A percentile compares a stretch with the other conserved stretches of the same genome.
These are phyloP conservation scores for Exophiala dermatitidis DNA, from an alignment of 2,329 filamentous ascomycete genomes.

Conservation along the genomic window DNA sequence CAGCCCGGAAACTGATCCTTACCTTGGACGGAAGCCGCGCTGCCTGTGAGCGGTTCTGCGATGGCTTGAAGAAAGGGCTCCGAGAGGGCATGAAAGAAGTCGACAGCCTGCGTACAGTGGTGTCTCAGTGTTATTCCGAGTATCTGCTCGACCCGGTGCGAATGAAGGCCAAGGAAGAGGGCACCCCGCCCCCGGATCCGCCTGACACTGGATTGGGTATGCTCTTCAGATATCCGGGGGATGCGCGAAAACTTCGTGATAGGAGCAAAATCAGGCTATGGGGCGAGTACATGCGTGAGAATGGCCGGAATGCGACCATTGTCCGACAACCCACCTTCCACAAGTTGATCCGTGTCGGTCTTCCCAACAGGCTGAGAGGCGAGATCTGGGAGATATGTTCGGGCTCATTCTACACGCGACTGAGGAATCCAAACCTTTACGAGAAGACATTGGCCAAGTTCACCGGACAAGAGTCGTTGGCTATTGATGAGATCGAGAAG, in stretches of 20 bases:
- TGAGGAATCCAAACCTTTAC: slow-evolving; percentile 80
- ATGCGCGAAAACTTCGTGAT: slow-evolving; percentile 87
- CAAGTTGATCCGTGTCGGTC: slow-evolving; percentile 88
- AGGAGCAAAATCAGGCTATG: slow-evolving; percentile 95
- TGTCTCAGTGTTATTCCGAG: slow-evolving; percentile 84
- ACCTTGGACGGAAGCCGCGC: slow-evolving; percentile 83
- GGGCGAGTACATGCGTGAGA: slow-evolving; percentile 93
- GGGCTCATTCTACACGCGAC: slow-evolving; percentile 77
- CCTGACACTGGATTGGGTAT: slow-evolving; percentile 93
- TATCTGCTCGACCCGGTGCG: slow-evolving; percentile 53
- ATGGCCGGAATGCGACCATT: slow-evolving; percentile 84
- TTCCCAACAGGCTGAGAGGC: slow-evolving; percentile 85
- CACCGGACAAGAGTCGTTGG: slow-evolving; percentile 78
- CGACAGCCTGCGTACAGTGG: slow-evolving; percentile 71
- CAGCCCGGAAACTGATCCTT: slow-evolving; percentile 72
- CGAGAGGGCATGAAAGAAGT: slow-evolving; percentile 82
- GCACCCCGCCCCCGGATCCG: slow-evolving; percentile 43
- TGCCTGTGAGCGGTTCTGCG: slow-evolving; percentile 90
- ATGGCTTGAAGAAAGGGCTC: slow-evolving; percentile 84
- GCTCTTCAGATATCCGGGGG: slow-evolving; percentile 89
- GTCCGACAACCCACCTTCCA: slow-evolving; percentile 96
- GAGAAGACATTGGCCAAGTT: slow-evolving; percentile 76
- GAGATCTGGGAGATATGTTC: slow-evolving; percentile 96
- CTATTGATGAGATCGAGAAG: slow-evolving; percentile 98
- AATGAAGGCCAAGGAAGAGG: slow-evolving; percentile 52